phyloP scores from a whole-genome alignment of 176 grass and related monocot genomes.

The Aegilops tauschii region DNA sequence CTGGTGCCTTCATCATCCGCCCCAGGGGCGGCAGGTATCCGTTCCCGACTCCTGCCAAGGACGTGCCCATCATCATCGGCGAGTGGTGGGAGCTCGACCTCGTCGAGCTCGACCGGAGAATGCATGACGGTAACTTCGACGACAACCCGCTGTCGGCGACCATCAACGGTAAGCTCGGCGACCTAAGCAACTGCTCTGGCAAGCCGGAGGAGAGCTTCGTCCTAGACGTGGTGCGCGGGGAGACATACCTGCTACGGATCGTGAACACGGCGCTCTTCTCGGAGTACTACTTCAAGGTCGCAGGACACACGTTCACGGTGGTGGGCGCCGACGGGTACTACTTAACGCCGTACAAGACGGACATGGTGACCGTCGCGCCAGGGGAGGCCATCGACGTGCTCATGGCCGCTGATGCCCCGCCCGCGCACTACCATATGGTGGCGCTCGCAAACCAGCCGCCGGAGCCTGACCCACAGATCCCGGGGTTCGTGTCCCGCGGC shows the following conservation, averaged over 20 bases:
- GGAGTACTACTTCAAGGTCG: constrained; percentile 3
- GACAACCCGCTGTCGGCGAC: constrained; percentile 38
- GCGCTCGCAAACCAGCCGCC: constrained; percentile 34
- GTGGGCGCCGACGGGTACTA: constrained; percentile 49
- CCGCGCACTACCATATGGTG: constrained; percentile 22
- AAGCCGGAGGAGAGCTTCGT: constrained; percentile 32
- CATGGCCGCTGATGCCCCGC: constrained; percentile 30
- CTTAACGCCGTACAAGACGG: constrained; percentile 43
- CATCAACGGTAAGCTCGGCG: constrained; percentile 52
- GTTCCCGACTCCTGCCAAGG: background rate
- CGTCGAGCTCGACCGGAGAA: background rate
- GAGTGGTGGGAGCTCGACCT: constrained; percentile 31
- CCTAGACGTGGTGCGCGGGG: constrained; percentile 31
- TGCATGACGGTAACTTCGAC: constrained; percentile 19
- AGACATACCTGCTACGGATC: constrained; percentile 51
- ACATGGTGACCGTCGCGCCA: constrained; percentile 39
- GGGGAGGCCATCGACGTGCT: constrained; percentile 55
- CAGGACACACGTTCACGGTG: constrained; percentile 44
- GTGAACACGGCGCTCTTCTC: constrained; percentile 40
- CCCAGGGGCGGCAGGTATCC: constrained; percentile 23
- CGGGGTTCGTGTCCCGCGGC: constrained; percentile 5
- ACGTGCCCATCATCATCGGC: constrained; percentile 42
- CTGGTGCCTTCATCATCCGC: constrained; percentile 27
- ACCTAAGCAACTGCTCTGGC: constrained; percentile 42
- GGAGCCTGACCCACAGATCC: constrained; percentile 23